phyloP scores from a whole-genome alignment of 148 eudicot species.

The Bassia scoparia region DNA sequence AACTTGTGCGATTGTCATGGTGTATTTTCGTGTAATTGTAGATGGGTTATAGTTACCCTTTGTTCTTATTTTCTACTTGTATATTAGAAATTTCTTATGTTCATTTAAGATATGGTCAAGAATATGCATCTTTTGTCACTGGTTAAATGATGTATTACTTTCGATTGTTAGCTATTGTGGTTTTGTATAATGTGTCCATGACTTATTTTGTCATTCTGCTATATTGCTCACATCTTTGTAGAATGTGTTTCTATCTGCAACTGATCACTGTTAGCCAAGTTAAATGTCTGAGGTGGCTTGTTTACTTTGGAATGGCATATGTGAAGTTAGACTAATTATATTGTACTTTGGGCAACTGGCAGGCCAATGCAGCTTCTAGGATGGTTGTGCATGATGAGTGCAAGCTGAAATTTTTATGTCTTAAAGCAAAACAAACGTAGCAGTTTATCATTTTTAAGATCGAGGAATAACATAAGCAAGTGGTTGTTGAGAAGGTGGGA shows the following conservation, averaged over 20 bases:
- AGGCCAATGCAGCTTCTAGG: constrained; percentile 89
- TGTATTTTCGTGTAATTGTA: neutral
- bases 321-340: neutral
- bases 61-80: neutral
- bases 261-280: neutral
- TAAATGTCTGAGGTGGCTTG: neutral
- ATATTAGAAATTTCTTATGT: neutral
- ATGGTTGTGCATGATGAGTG: constrained; percentile 95
- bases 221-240: neutral
- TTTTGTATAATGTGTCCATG: neutral
- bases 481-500: constrained; percentile 79
- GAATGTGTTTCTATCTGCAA: neutral
- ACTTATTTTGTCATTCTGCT: neutral
- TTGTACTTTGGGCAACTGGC: constrained; percentile 8
- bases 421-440: constrained; percentile 73
- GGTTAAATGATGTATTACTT: neutral
- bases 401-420: constrained; percentile 79
- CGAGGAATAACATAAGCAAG: constrained; percentile 76
- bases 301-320: neutral
- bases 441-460: constrained; percentile 81
- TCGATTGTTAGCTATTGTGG: neutral
- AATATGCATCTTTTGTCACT: neutral
- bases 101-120: neutral
- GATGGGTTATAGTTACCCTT: neutral
- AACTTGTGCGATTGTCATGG: neutral